Percentiles rank a stretch among this genome's conserved stretches.
Evolutionary conservation across 495 filamentous ascomycete species (phyloP).

Genomic region (Cercophora samala): DNA sequence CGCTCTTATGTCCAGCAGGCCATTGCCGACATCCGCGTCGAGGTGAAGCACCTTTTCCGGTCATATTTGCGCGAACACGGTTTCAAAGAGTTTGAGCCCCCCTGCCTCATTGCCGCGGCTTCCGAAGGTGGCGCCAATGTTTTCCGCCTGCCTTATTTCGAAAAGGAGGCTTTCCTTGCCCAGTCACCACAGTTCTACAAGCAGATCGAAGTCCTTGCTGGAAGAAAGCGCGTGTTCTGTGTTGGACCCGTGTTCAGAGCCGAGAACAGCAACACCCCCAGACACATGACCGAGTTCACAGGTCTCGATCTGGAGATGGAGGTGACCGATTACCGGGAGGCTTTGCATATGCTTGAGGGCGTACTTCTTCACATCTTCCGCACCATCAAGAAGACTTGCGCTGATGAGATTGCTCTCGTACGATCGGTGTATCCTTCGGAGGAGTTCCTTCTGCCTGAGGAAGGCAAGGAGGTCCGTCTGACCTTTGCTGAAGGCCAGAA

Average conservation of each 20-base stretch:
- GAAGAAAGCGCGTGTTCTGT: constrained; percentile 84
- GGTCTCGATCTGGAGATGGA: constrained; percentile 98
- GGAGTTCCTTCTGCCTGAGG: constrained; percentile 49
- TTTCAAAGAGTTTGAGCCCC: constrained; percentile 86
- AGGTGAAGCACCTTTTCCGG: constrained; percentile 75
- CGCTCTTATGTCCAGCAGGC: constrained; percentile 84
- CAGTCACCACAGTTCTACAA: constrained; percentile 84
- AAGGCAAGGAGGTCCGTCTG: constrained; percentile 75
- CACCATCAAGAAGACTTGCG: constrained; percentile 67
- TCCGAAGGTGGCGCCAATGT: constrained; percentile 93
- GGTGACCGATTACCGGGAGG: constrained; percentile 87
- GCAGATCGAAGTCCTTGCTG: constrained; percentile 92
- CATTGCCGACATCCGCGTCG: constrained; percentile 75
- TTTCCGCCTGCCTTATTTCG: constrained; percentile 91
- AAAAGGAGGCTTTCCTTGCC: constrained; percentile 68
- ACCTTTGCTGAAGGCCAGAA: constrained; percentile 83
- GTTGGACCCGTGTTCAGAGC: constrained; percentile 89
- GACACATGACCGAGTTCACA: constrained; percentile 95
- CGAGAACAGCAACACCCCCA: constrained; percentile 93
- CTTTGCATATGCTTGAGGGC: constrained; percentile 72
- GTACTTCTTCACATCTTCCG: constrained; percentile 88
- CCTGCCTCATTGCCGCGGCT: constrained; percentile 83
- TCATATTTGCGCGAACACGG: constrained; percentile 70
- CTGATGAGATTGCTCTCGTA: constrained; percentile 64
- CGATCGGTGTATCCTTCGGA: constrained; percentile 58